Base-by-base conservation (phyloP, 1,139 yeast genomes). In the Arxiozyma bovina region DNA sequence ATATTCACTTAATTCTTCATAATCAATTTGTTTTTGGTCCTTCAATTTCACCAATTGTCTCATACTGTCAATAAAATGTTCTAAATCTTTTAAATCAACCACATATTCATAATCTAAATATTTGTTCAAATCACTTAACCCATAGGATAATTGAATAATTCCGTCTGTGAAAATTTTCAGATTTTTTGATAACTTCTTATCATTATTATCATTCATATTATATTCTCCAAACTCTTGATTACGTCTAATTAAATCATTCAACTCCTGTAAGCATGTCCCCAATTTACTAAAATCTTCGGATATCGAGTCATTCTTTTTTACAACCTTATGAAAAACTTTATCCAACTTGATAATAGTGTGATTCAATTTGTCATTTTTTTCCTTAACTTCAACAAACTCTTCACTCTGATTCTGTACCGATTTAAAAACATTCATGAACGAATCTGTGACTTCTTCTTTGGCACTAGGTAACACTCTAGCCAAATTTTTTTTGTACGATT, bases 1-100 rank as follows among this genome's bases (percentile, higher is more conserved):
- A 67, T 91, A 91, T 55, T 87, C 96, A 48, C 82, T 81, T 52
- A 93, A 75, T 50, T 87, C 96, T 66, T 93, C 97, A 63, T 86
- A 82, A 69, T 93, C 99, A 45, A 91, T 80, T 62, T 87, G 91
- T 69, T 91, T 91, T 66, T 89, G 93, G 65, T 93, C 99, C 60
- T 93, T 89, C 54, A 87, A 77, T 65, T 87, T 91, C 56, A 93
- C 80, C 59, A 91, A 74, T 57, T 79, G 81, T 61, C 89, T 87
- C 62, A 93, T 77, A 40, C 93, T 82, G 45, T 80, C 77, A 52
- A 91, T 84, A 65, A 90, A 93, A 70, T 87, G 91, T 59, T 93
- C 89, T 72, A 94, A 78, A 69, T 93, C 98, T 61, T 87, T 85
- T 60, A 93, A 73, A 5, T 95, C 82, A 2, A 89, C 88, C 54